These are phyloP conservation scores for Stylonectria norvegica DNA, from an alignment of 2,329 filamentous ascomycete genomes.

Conservation along the genomic window DNA sequence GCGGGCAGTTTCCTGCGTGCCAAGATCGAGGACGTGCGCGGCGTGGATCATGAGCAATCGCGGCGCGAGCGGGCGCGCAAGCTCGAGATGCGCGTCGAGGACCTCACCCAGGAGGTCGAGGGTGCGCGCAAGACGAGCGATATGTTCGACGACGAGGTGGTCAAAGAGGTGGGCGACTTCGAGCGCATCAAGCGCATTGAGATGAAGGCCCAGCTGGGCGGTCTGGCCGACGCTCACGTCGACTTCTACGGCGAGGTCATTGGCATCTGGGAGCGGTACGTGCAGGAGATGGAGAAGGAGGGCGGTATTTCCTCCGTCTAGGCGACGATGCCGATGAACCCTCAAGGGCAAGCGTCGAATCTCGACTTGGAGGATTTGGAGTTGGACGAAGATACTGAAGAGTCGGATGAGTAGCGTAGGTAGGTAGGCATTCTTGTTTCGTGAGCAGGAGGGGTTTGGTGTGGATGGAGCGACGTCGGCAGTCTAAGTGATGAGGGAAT, in stretches of 20 bases:
- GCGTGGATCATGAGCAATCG: slow-evolving; percentile 92
- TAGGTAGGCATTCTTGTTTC: no score
- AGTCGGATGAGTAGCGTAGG: no score
- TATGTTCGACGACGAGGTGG: slow-evolving; percentile 93
- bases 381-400: no score
- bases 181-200: slow-evolving; percentile 94
- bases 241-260: slow-evolving; percentile 79
- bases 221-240: slow-evolving; percentile 79
- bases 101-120: slow-evolving; percentile 86
- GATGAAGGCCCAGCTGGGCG: slow-evolving; percentile 82
- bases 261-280: slow-evolving; percentile 83
- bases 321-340: no score
- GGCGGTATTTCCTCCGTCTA: slow-evolving; percentile 31
- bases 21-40: slow-evolving; percentile 94
- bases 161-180: slow-evolving; percentile 89
- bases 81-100: slow-evolving; percentile 87
- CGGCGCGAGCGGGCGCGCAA: slow-evolving; percentile 84
- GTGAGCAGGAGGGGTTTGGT: no score
- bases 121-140: slow-evolving; percentile 81
- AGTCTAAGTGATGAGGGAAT: no score
- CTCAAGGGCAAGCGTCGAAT: no score
- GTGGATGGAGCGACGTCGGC: no score
- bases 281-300: slow-evolving; percentile 81
- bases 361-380: neutral
- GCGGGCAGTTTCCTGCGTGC: slow-evolving; percentile 83